Percentiles rank a stretch among this genome's conserved stretches.
These are phyloP conservation scores for Sporothrix protearum DNA, from an alignment of 2,329 filamentous ascomycete species.

Conservation along the genomic window DNA sequence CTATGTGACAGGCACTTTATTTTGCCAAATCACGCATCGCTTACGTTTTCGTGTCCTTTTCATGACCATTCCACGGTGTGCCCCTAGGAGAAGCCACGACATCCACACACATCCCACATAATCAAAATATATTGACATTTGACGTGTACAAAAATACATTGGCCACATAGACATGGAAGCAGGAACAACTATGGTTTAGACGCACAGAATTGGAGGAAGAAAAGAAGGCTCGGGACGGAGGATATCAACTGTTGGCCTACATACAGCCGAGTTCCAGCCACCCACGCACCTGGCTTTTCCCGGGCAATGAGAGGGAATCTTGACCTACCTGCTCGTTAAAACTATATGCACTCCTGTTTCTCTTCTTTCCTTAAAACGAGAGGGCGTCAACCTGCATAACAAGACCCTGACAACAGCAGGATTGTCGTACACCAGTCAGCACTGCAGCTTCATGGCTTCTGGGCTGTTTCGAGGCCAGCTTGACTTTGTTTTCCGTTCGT, in stretches of 20 bases:
- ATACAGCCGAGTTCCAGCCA: neutral
- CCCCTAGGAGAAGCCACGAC: neutral
- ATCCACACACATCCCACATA: neutral
- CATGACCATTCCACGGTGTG: neutral
- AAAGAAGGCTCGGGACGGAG: neutral
- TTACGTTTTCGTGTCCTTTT: neutral
- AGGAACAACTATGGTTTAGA: neutral
- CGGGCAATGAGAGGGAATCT: neutral
- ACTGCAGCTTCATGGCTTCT: neutral
- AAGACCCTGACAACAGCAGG: neutral
- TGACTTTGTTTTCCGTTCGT: neutral
- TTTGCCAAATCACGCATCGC: neutral
- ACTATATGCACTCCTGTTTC: neutral
- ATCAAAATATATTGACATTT: neutral
- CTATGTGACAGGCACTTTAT: neutral
- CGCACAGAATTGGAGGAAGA: neutral
- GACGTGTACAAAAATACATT: neutral
- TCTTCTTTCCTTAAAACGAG: neutral
- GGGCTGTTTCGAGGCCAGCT: neutral
- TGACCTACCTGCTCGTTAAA: neutral
- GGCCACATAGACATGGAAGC: slow-evolving; percentile 1
- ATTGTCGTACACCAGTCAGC: neutral
- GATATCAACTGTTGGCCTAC: neutral
- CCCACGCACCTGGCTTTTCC: neutral
- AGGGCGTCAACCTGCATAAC: neutral